Conservation (phyloP, 163 green algal genomes). For the Smithsoniella earleae region DNA sequence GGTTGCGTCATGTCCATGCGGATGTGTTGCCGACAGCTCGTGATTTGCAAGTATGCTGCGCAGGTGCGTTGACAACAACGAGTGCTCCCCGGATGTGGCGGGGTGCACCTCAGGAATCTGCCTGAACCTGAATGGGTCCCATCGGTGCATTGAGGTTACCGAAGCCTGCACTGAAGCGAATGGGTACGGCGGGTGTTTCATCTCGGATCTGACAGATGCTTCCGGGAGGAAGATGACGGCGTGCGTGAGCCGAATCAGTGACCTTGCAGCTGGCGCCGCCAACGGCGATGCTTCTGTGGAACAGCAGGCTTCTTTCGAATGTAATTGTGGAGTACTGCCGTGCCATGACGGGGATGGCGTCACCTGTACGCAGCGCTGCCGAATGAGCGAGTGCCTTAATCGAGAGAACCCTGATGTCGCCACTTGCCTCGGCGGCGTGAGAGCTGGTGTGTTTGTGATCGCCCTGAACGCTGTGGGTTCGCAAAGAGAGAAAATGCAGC, state of each 20-base stretch:
- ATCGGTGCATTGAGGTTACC: neutral
- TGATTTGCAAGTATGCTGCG: no score
- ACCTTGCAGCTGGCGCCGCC: neutral
- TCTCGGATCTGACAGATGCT: neutral
- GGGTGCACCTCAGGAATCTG: neutral
- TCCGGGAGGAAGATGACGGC: neutral
- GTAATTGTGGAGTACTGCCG: neutral
- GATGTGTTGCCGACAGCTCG: no score
- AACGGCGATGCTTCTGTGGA: neutral
- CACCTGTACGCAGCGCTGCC: neutral
- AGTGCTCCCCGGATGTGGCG: neutral
- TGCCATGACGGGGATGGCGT: neutral
- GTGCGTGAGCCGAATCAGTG: constrained; percentile 7
- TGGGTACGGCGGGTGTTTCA: neutral
- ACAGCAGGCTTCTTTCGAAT: neutral
- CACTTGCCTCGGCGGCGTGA: no score
- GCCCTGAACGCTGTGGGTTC: no score
- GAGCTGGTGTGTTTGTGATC: no score
- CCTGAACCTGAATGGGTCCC: neutral
- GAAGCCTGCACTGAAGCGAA: constrained; percentile 4
- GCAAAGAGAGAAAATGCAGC: no score
- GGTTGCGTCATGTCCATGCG: no score
- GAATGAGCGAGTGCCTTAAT: neutral
- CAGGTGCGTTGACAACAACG: constrained; percentile 18
- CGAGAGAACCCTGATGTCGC: neutral